Evolutionary conservation across 208 protist species (phyloP).

Genomic region (Acanthamoeba lenticulata): DNA sequence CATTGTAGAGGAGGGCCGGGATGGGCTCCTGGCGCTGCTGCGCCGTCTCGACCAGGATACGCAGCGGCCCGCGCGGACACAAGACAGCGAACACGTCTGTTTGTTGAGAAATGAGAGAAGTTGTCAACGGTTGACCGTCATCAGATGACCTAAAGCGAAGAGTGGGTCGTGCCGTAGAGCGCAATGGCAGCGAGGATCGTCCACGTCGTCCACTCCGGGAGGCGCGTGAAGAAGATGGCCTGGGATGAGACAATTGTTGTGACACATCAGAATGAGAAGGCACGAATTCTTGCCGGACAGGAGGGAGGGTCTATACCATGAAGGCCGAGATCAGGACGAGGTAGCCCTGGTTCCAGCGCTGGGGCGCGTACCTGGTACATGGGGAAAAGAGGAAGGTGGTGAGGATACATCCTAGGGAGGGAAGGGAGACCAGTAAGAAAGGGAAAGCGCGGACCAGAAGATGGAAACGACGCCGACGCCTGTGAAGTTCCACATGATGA

Average conservation of each 20-base stretch:
- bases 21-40: constrained; percentile 82
- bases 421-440: not conserved
- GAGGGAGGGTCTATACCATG: no score
- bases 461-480: constrained; percentile 76
- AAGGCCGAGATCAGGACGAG: constrained; percentile 80
- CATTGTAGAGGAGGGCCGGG: constrained; percentile 85
- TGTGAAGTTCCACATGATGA: constrained; percentile 86
- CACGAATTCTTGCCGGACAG: no score
- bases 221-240: constrained; percentile 70
- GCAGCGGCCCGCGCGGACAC: constrained; percentile 82
- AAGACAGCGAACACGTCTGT: constrained; percentile 85
- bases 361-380: constrained; percentile 73
- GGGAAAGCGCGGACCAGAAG: constrained; percentile 70
- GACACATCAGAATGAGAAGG: no score
- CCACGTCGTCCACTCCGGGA: constrained; percentile 89
- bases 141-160: no score
- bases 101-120: no score
- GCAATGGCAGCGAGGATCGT: constrained; percentile 84
- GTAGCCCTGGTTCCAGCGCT: constrained; percentile 83
- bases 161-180: constrained; percentile 78
- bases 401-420: not conserved
- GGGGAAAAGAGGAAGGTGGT: no score
- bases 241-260: no score
- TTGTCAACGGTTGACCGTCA: no score
- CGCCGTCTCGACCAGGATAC: constrained; percentile 83